These are phyloP conservation scores for Paraphaeosphaeria minitans DNA, from an alignment of 2,329 filamentous ascomycete species.

Conservation along the genomic window DNA sequence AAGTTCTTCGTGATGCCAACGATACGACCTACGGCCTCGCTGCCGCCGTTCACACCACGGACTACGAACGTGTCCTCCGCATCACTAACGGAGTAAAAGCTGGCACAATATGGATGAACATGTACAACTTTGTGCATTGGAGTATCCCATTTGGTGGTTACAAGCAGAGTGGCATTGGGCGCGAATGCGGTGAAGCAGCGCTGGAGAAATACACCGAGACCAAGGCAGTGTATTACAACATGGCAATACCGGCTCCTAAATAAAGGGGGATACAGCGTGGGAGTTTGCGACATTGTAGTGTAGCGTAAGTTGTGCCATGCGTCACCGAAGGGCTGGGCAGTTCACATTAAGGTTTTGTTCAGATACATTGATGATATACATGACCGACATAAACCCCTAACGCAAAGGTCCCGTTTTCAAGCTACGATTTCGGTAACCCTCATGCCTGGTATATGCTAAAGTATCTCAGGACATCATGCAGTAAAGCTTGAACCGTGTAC, in stretches of 20 bases:
- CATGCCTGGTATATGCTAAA: too few species aligned
- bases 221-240: slow-evolving; percentile 10
- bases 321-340: too few species aligned
- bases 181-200: slow-evolving; percentile 56
- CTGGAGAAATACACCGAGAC: slow-evolving; percentile 9
- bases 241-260: background rate
- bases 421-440: too few species aligned
- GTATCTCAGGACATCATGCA: too few species aligned
- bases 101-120: slow-evolving; percentile 64
- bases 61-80: slow-evolving; percentile 78
- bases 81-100: slow-evolving; percentile 73
- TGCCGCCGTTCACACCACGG: slow-evolving; percentile 75
- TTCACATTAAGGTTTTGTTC: too few species aligned
- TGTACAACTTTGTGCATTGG: slow-evolving; percentile 47
- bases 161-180: slow-evolving; percentile 63
- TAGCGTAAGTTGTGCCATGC: too few species aligned
- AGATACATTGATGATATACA: too few species aligned
- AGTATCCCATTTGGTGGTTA: slow-evolving; percentile 62
- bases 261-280: too few species aligned
- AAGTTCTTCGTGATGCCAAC: slow-evolving; percentile 74
- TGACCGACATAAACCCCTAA: too few species aligned
- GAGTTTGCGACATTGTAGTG: too few species aligned
- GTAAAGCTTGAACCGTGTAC: too few species aligned
- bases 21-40: slow-evolving; percentile 76
- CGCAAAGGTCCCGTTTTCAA: too few species aligned